A percentile compares a stretch with the other conserved stretches of the same genome.
Conservation (phyloP, 2,329 filamentous ascomycete species). For the Monilinia fructigena region DNA sequence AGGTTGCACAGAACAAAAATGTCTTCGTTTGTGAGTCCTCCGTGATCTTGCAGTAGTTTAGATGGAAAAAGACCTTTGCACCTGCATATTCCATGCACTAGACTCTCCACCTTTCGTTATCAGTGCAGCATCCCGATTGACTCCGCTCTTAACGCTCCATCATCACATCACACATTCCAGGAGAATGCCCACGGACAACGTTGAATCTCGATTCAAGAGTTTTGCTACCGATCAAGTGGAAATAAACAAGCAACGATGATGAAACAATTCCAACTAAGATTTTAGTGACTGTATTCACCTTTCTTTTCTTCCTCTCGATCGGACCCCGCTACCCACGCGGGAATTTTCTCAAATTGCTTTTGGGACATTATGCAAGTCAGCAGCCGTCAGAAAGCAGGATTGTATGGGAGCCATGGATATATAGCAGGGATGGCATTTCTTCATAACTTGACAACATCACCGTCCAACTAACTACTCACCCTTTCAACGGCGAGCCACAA, state of each 20-base stretch:
- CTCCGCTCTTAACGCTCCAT: background rate
- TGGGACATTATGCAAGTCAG: slow-evolving; percentile 17
- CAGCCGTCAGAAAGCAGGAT: slow-evolving; percentile 5
- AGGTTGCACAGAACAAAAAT: slow-evolving; percentile 2
- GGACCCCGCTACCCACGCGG: background rate
- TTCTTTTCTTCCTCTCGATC: background rate
- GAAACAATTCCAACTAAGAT: background rate
- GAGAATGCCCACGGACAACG: background rate
- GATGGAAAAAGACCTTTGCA: slow-evolving; percentile 9
- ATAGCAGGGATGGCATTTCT: background rate
- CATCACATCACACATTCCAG: background rate
- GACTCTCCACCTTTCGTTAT: slow-evolving; percentile 10
- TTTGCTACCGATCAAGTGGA: too few relatives aligned
- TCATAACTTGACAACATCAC: background rate
- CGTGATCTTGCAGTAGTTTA: background rate
- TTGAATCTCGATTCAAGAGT: background rate
- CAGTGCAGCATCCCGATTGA: slow-evolving; percentile 14
- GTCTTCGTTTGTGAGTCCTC: background rate
- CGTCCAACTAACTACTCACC: background rate
- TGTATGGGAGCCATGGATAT: background rate
- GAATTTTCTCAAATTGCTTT: slow-evolving; percentile 5
- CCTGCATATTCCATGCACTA: slow-evolving; percentile 8
- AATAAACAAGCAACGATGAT: background rate
- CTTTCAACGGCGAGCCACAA: background rate
- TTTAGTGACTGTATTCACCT: background rate